These are phyloP conservation scores for Pichia scutulata DNA, from an alignment of 805 yeast species.

Conservation along the genomic window DNA sequence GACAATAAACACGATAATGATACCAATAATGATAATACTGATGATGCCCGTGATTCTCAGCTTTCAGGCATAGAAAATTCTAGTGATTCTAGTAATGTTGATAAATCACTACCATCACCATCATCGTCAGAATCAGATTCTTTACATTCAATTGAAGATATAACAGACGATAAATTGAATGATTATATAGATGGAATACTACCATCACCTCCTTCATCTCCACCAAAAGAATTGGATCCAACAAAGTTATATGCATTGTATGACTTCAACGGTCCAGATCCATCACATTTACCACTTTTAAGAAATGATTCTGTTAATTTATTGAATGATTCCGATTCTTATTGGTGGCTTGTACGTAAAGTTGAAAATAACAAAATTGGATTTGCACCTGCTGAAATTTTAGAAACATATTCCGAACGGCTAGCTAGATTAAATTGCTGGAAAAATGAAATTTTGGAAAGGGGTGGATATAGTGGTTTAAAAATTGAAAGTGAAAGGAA, in stretches of 20 bases:
- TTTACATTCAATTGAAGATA: constrained; percentile 12
- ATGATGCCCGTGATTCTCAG: background rate
- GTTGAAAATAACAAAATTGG: constrained; percentile 48
- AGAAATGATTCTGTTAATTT: constrained; percentile 79
- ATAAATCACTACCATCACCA: background rate
- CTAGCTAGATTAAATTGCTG: constrained; percentile 88
- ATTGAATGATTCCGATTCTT: constrained; percentile 82
- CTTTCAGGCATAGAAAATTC: background rate
- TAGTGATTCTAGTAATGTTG: background rate
- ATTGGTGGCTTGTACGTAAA: constrained; percentile 88
- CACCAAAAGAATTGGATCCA: constrained; percentile 78
- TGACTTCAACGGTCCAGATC: constrained; percentile 87
- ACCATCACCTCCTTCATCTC: constrained; percentile 68
- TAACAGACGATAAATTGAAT: constrained; percentile 29
- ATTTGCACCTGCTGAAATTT: constrained; percentile 92
- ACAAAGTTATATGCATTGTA: constrained; percentile 77
- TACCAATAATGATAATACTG: no score
- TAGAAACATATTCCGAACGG: constrained; percentile 87
- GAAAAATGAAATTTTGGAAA: constrained; percentile 71
- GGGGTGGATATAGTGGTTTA: constrained; percentile 17
- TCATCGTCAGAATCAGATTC: constrained; percentile 14
- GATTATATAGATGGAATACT: constrained; percentile 34
- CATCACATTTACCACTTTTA: constrained; percentile 74
- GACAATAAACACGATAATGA: background rate
- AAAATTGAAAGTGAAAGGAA: constrained; percentile 22